Percentiles rank a stretch among this genome's conserved stretches.
These are phyloP conservation scores for Geoglossum glabrum DNA, from an alignment of 495 filamentous ascomycete genomes.

Conservation along the genomic window DNA sequence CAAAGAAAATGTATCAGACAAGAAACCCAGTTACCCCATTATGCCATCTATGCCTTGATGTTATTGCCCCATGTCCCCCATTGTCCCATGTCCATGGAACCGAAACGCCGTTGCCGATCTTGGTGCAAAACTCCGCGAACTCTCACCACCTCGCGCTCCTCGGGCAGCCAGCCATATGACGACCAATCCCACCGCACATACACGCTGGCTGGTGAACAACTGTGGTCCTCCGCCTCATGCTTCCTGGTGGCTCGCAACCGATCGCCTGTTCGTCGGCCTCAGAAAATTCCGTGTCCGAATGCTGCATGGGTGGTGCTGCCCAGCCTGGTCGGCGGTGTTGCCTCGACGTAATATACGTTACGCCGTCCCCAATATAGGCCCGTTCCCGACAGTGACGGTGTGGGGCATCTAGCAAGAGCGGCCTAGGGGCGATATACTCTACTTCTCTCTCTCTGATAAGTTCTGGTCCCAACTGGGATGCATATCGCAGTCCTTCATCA, in stretches of 20 bases:
- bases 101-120: not conserved
- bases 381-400: not conserved
- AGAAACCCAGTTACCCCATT: too few species aligned
- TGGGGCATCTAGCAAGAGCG: not conserved
- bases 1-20: not conserved
- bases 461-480: not conserved
- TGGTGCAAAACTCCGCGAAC: not conserved
- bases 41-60: not conserved
- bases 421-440: not conserved
- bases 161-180: not conserved
- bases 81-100: not conserved
- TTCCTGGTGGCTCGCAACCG: not conserved
- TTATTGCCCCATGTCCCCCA: not conserved
- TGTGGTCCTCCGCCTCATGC: not conserved
- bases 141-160: not conserved
- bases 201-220: not conserved
- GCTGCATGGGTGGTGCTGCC: not conserved
- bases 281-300: not conserved
- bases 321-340: not conserved
- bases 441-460: not conserved
- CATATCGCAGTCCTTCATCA: not conserved
- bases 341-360: not conserved
- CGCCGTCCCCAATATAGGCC: not conserved
- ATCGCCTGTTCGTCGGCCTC: not conserved
- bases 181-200: not conserved